Conservation (phyloP, 306 rosid genomes). For the Vigna trinervia region DNA sequence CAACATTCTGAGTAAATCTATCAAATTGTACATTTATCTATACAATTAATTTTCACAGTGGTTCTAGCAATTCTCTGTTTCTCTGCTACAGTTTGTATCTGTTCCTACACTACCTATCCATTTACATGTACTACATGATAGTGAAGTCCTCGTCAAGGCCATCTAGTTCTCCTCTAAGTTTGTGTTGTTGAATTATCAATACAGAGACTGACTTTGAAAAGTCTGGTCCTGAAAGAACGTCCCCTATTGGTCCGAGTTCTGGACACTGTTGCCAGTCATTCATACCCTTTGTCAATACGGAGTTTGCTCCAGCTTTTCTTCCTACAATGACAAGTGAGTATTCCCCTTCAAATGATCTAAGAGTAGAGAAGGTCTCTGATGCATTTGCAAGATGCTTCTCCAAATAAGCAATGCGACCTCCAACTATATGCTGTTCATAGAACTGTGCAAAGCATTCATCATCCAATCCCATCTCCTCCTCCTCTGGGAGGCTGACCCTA, state of each 20-base stretch:
- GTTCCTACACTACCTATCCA: constrained; percentile 55
- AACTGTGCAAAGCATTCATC: constrained; percentile 87
- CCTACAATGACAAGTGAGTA: constrained; percentile 85
- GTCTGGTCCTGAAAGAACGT: constrained; percentile 89
- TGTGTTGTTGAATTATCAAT: constrained; percentile 81
- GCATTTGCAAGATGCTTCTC: constrained; percentile 87
- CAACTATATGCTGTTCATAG: constrained; percentile 66
- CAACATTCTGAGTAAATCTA: constrained; percentile 5
- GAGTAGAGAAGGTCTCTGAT: constrained; percentile 71
- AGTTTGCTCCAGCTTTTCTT: constrained; percentile 76
- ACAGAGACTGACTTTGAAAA: constrained; percentile 69
- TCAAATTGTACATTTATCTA: constrained; percentile 45
- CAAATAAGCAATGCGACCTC: constrained; percentile 61
- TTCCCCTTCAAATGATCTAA: constrained; percentile 78
- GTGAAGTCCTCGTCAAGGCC: constrained; percentile 93
- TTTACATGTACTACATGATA: constrained; percentile 63
- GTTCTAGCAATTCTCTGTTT: constrained; percentile 41
- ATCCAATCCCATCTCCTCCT: constrained; percentile 71
- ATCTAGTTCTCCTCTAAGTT: constrained; percentile 75
- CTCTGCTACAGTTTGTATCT: constrained; percentile 50
- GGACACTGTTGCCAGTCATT: constrained; percentile 96
- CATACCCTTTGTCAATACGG: constrained; percentile 81
- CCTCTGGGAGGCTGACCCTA: constrained; percentile 58
- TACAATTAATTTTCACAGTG: constrained; percentile 52
- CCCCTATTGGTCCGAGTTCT: constrained; percentile 93